A percentile compares a stretch with the other conserved stretches of the same genome.
These are phyloP conservation scores for Acanthamoeba royreba DNA, from an alignment of 208 protist species.

Conservation along the genomic window DNA sequence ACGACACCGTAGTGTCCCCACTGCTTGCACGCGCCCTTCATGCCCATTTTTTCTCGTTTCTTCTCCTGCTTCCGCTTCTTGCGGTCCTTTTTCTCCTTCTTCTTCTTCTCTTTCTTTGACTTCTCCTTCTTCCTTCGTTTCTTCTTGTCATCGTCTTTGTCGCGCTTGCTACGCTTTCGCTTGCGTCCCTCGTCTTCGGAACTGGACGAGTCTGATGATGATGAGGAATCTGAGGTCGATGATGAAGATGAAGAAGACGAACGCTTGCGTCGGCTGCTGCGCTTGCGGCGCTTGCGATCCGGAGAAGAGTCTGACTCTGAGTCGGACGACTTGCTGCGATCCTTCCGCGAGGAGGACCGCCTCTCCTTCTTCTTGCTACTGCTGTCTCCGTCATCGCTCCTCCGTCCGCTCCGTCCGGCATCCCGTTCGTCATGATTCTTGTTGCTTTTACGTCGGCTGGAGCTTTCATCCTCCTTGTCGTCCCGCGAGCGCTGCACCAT, in stretches of 20 bases:
- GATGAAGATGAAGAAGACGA: no score
- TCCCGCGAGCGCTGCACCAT: no score
- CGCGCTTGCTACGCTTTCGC: background rate
- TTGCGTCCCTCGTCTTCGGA: no score
- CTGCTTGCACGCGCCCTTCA: background rate
- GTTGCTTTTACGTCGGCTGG: no score
- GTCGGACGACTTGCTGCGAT: no score
- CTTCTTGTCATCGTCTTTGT: background rate
- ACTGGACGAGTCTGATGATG: no score
- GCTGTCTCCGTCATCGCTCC: background rate
- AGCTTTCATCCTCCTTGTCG: no score
- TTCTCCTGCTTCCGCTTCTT: constrained; percentile 45
- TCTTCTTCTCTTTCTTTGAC: background rate
- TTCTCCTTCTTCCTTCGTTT: background rate
- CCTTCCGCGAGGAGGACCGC: no score
- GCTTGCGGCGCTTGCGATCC: no score
- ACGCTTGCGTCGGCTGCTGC: background rate
- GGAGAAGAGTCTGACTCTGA: no score
- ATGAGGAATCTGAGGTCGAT: no score
- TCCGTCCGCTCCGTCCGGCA: background rate
- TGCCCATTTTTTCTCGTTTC: background rate
- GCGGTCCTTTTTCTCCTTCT: background rate
- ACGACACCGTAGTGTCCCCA: background rate
- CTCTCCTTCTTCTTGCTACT: background rate
- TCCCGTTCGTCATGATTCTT: no score